Evolutionary conservation across 345 rosid species (phyloP).

Genomic region (Mallotus nudiflorus): DNA sequence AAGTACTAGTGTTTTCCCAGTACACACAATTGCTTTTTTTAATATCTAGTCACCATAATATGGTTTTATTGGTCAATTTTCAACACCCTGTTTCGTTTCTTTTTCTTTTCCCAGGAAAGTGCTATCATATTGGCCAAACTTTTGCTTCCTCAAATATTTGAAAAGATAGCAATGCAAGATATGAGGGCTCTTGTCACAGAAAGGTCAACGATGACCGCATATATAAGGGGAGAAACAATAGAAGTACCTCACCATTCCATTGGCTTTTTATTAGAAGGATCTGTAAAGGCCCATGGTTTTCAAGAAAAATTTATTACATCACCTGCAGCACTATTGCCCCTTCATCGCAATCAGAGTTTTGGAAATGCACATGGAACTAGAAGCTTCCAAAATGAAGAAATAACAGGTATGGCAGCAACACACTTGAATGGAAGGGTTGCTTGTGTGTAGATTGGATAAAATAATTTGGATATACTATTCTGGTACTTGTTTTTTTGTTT

Average conservation of each 20-base stretch:
- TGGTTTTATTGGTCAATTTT: background rate
- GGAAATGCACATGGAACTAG: slow-evolving; percentile 18
- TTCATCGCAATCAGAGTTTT: slow-evolving; percentile 53
- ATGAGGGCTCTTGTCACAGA: slow-evolving; percentile 70
- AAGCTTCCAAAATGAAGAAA: slow-evolving; percentile 36
- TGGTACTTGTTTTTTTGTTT: too few relatives aligned
- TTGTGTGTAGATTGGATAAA: too few relatives aligned
- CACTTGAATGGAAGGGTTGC: too few relatives aligned
- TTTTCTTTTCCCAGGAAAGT: slow-evolving; percentile 64
- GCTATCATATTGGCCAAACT: slow-evolving; percentile 71
- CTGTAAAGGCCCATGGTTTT: slow-evolving; percentile 50
- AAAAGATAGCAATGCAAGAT: slow-evolving; percentile 74
- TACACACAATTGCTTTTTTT: background rate
- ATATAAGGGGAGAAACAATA: slow-evolving; percentile 65
- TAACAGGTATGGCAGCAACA: slow-evolving; percentile 72
- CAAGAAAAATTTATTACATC: slow-evolving; percentile 60
- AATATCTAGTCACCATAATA: background rate
- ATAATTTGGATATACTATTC: too few relatives aligned
- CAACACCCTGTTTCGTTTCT: background rate
- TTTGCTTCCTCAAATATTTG: slow-evolving; percentile 86
- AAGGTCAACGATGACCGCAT: slow-evolving; percentile 57
- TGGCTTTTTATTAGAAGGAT: slow-evolving; percentile 85
- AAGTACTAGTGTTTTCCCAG: background rate
- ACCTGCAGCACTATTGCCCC: slow-evolving; percentile 63
- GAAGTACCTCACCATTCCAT: slow-evolving; percentile 58